Evolutionary conservation across 116 monocot genomes (phyloP), one percentile per base, ranked within the genome.

Genomic region (Phalaenopsis hybrid): DNA sequence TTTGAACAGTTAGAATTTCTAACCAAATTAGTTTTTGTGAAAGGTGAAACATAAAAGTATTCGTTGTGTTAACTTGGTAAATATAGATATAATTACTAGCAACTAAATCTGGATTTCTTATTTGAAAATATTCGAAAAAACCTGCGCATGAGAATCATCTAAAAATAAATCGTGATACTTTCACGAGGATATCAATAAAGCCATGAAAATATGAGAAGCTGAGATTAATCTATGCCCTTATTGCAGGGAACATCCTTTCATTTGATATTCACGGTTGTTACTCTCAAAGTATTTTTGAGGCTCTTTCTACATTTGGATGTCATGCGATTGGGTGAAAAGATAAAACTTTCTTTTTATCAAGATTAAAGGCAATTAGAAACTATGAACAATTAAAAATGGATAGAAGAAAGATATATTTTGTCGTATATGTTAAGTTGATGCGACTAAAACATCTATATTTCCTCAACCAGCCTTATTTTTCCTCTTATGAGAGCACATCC

Each of bases 1-100:
- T 77, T 77, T 75, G 46, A 44, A 75, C 45, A 75, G 1, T 45
- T 69, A 28, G 73, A 73, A 18, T 46, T 75, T 75, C 4, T 18
- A 44, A 74, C 44, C 6, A 44, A 5, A 23, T 3, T 82, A 82
- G 46, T 61, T 76, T 57, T 37, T 76, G 17, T 76, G 52, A 5
- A 81, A 57, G 31, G 5, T 59, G 50, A 58, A 82, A 77, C 17
- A 45, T 18, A 41, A 34, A 23, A 51, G 20, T 13, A 21, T 70
- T 74, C 33, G 41, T 6, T 6, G 6, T 10, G 73, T 41, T 65
- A 74, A 15, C 21, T n/a, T 44, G 41, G 23, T 75, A 81, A 17
- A 45, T 43, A 45, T 52, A 63, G 25, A 63, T 74, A 74, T 44
- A 57, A 81, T 13, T 74, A 34, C 74, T 81, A 81, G 21, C 46